Evolutionary conservation across 2,329 filamentous ascomycete species (phyloP).

Genomic region (Trematosphaeria pertusa): DNA sequence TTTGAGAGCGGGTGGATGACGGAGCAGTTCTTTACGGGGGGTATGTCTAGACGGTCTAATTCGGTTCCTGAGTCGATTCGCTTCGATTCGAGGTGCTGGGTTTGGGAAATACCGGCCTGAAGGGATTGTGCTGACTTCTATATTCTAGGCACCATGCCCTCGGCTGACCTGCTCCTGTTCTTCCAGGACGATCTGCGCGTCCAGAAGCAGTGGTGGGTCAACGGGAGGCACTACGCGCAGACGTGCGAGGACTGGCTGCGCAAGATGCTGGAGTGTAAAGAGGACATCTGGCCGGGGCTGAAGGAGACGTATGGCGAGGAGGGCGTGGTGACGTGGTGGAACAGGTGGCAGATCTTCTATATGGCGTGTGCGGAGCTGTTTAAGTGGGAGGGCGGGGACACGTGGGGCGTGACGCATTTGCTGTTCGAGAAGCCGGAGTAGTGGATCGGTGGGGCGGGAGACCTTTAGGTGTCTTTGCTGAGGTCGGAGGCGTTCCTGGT

Average conservation of each 20-base stretch:
- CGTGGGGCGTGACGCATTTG: slow-evolving; percentile 72
- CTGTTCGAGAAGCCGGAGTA: slow-evolving; percentile 66
- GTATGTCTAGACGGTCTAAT: no score
- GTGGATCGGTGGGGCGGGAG: not conserved
- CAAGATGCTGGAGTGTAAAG: slow-evolving; percentile 66
- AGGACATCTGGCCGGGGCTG: slow-evolving; percentile 68
- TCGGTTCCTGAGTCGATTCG: no score
- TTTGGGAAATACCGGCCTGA: no score
- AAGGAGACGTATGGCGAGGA: slow-evolving; percentile 70
- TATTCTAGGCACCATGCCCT: slow-evolving; percentile 61
- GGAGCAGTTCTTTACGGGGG: slow-evolving; percentile 74
- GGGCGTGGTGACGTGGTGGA: slow-evolving; percentile 68
- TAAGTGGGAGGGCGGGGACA: slow-evolving; percentile 69
- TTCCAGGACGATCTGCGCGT: slow-evolving; percentile 70
- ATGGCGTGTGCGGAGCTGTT: slow-evolving; percentile 75
- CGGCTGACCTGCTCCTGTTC: slow-evolving; percentile 69
- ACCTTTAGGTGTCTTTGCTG: not conserved
- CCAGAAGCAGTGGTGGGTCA: slow-evolving; percentile 74
- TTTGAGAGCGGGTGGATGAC: slow-evolving; percentile 79
- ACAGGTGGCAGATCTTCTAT: slow-evolving; percentile 76
- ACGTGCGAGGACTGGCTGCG: slow-evolving; percentile 74
- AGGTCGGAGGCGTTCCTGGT: not conserved
- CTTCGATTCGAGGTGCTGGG: no score
- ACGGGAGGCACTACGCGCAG: slow-evolving; percentile 70
- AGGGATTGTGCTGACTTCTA: no score